Conservation (phyloP, 1,284 basidiomycete genomes). For the Gymnopus androsaceus region DNA sequence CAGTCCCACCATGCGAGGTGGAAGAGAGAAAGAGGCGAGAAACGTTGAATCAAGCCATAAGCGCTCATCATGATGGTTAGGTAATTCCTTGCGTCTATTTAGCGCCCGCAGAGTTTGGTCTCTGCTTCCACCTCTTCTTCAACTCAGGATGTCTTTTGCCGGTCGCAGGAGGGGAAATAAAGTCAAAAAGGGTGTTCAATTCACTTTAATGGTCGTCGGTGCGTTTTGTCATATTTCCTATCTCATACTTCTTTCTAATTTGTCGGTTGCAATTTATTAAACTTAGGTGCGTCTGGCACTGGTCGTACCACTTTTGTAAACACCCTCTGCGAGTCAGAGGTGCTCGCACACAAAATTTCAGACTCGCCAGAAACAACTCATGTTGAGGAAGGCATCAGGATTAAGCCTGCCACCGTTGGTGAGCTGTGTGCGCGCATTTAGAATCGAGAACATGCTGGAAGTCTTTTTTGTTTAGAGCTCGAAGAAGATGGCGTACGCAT, state of each 20-base stretch:
- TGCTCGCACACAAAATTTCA: constrained; percentile 82
- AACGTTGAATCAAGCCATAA: neutral
- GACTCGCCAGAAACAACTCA: constrained; percentile 91
- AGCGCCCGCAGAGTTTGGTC: no score
- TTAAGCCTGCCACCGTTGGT: constrained; percentile 96
- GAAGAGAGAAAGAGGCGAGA: neutral
- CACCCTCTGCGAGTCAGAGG: constrained; percentile 94
- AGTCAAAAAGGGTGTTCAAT: constrained; percentile 96
- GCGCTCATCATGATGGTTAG: neutral
- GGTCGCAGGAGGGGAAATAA: constrained; percentile 90
- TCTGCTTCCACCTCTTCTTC: constrained; percentile 12
- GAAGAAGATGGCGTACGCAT: constrained; percentile 99
- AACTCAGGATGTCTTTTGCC: constrained; percentile 69
- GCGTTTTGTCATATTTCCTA: constrained; percentile 31
- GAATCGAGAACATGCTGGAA: neutral
- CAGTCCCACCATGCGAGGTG: constrained; percentile 13
- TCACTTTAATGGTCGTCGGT: constrained; percentile 96
- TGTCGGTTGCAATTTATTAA: constrained; percentile 22
- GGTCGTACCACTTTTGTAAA: constrained; percentile 98
- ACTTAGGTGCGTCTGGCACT: constrained; percentile 91
- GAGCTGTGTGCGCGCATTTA: constrained; percentile 35
- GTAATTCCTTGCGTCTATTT: neutral
- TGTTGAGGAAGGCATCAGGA: constrained; percentile 92
- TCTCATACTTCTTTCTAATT: constrained; percentile 18
- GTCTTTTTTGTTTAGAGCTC: constrained; percentile 64